Conservation (phyloP, 169 alveolate genomes). For the Eimeria falciformis region DNA sequence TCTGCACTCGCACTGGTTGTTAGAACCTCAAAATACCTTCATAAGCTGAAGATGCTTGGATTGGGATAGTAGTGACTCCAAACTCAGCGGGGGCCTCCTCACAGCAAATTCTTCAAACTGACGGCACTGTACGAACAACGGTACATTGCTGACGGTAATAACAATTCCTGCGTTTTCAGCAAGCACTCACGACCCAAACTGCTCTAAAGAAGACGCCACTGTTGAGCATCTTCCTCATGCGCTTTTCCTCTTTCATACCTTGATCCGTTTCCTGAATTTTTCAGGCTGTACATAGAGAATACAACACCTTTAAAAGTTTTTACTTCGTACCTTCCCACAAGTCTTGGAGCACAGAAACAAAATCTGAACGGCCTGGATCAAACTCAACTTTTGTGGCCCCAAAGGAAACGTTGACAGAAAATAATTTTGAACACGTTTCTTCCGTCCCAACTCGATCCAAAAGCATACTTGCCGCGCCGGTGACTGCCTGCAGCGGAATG, state of each 20-base stretch:
- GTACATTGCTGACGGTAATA: constrained; percentile 50
- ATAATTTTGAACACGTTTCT: constrained; percentile 62
- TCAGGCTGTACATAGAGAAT: not conserved
- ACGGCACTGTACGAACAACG: constrained; percentile 60
- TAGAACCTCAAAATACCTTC: constrained; percentile 29
- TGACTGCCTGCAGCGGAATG: constrained; percentile 65
- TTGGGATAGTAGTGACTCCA: constrained; percentile 36
- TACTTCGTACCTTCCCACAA: constrained; percentile 73
- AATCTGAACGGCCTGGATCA: constrained; percentile 65
- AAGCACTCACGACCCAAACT: not conserved
- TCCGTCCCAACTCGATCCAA: constrained; percentile 72
- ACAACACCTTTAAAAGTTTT: not conserved
- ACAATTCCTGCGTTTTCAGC: constrained; percentile 55
- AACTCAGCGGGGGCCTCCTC: constrained; percentile 48
- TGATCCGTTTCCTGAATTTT: not conserved
- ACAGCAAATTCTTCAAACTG: constrained; percentile 70
- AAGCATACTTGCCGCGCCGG: constrained; percentile 33
- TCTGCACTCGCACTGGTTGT: not conserved
- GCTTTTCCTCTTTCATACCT: not conserved
- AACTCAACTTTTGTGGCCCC: constrained; percentile 66
- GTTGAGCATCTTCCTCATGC: not conserved
- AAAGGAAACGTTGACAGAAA: constrained; percentile 69
- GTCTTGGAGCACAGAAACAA: constrained; percentile 61
- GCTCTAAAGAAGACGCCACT: not conserved
- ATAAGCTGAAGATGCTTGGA: constrained; percentile 66